Evolutionary conservation across 495 filamentous ascomycete genomes (phyloP).

Genomic region (Polyplosphaeria fusca): DNA sequence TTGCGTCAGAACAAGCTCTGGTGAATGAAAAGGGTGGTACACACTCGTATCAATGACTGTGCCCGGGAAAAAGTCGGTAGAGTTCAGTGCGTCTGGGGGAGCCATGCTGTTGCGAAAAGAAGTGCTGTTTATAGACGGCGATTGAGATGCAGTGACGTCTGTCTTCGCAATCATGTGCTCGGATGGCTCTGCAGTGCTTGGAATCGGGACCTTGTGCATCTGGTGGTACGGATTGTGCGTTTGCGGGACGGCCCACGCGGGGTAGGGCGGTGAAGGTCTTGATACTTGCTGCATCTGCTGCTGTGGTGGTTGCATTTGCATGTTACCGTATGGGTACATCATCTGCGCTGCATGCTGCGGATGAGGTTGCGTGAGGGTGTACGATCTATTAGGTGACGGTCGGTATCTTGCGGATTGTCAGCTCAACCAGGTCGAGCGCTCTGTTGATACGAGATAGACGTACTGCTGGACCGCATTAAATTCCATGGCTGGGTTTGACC

Average conservation of each 20-base stretch:
- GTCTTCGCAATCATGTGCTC: conserved; percentile 19
- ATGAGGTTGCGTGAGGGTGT: conserved; percentile 24
- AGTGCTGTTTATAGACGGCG: conserved; percentile 17
- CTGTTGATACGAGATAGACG: conserved; percentile 4
- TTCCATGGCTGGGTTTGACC: conserved; percentile 36
- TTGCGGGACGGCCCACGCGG: conserved; percentile 31
- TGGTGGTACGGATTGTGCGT: conserved; percentile 24
- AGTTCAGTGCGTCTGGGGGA: conserved; percentile 5
- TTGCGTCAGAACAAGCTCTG: conserved; percentile 8
- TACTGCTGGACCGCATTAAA: conserved; percentile 40
- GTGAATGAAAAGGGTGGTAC: conserved; percentile 1
- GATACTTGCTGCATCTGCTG: conserved; percentile 14
- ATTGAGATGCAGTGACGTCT: conserved; percentile 16
- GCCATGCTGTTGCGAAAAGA: conserved; percentile 17
- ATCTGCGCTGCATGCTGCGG: conserved; percentile 31
- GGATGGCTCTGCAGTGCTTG: conserved; percentile 15
- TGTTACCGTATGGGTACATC: conserved; percentile 35
- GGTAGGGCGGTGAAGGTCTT: conserved; percentile 27
- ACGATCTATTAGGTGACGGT: conserved; percentile 34
- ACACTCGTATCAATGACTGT: conserved; percentile 32
- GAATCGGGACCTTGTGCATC: conserved; percentile 15
- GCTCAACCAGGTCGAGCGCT: not conserved
- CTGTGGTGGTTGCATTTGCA: conserved; percentile 16
- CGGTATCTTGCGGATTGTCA: conserved; percentile 32
- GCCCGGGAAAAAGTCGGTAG: conserved; percentile 28